Evolutionary conservation across 2,329 filamentous ascomycete genomes (phyloP).

Genomic region (Eutypa lata): DNA sequence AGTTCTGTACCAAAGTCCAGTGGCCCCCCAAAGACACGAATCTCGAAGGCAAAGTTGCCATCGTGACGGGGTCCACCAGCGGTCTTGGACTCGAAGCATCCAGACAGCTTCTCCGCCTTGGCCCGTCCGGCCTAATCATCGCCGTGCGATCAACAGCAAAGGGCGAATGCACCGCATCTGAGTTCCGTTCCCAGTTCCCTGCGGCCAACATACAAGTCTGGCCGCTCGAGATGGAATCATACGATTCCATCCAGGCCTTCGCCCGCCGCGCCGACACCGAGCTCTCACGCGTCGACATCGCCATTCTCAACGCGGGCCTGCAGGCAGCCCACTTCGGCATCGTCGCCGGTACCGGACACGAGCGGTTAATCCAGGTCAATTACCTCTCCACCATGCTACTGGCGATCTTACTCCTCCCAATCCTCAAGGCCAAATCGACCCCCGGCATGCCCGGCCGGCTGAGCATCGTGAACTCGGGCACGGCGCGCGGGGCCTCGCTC

Average conservation of each 20-base stretch:
- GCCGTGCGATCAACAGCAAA: slow-evolving; percentile 36
- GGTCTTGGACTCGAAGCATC: slow-evolving; percentile 44
- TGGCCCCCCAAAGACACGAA: slow-evolving; percentile 2
- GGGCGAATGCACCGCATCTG: slow-evolving; percentile 35
- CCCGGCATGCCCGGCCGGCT: slow-evolving; percentile 2
- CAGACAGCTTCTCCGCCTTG: slow-evolving; percentile 35
- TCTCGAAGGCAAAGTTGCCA: slow-evolving; percentile 34
- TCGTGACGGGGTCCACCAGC: slow-evolving; percentile 43
- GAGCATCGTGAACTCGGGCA: slow-evolving; percentile 19
- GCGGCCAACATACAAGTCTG: slow-evolving; percentile 39
- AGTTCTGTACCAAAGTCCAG: too few relatives aligned
- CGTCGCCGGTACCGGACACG: slow-evolving; percentile 31
- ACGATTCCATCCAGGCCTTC: slow-evolving; percentile 40
- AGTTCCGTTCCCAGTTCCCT: slow-evolving; percentile 27
- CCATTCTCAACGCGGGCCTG: slow-evolving; percentile 43
- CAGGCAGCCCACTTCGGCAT: slow-evolving; percentile 13
- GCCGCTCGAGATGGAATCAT: slow-evolving; percentile 40
- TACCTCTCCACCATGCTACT: slow-evolving; percentile 33
- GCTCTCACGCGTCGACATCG: slow-evolving; percentile 39
- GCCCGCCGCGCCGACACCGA: slow-evolving; percentile 23
- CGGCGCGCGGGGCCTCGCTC: slow-evolving; percentile 16
- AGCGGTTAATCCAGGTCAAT: slow-evolving; percentile 39
- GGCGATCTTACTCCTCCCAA: slow-evolving; percentile 28
- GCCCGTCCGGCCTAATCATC: slow-evolving; percentile 37
- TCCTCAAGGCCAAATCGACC: slow-evolving; percentile 18